phyloP scores from a whole-genome alignment of 768 basidiomycete species.

The Piloderma croceum region DNA sequence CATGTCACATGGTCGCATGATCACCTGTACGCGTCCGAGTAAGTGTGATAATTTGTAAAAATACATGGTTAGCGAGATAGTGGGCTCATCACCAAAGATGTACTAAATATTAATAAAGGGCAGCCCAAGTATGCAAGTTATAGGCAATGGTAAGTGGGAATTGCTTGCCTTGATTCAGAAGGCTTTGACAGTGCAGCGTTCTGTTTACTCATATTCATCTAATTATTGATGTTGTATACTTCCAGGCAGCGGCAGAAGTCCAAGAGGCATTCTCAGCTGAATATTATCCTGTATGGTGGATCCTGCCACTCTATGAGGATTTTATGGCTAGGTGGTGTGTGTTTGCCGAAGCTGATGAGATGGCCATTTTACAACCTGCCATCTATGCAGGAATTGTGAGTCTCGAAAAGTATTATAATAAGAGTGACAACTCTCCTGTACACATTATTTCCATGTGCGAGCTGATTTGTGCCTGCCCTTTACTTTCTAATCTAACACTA shows the following conservation, averaged over 20 bases:
- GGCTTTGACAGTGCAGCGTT: constrained; percentile 19
- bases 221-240: constrained; percentile 1
- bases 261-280: constrained; percentile 21
- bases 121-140: constrained; percentile 16
- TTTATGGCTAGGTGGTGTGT: constrained; percentile 16
- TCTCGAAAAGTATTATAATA: constrained; percentile 23
- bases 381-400: constrained; percentile 21
- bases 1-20: too few relatives aligned
- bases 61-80: too few relatives aligned
- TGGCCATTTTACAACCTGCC: constrained; percentile 11
- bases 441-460: constrained; percentile 24
- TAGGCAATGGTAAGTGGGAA: constrained; percentile 17
- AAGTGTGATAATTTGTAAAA: too few relatives aligned
- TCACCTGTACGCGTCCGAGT: too few relatives aligned
- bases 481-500: background rate
- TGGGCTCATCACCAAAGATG: too few relatives aligned
- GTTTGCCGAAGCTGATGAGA: constrained; percentile 13
- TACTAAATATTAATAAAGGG: constrained; percentile 24
- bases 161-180: constrained; percentile 19
- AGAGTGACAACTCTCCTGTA: constrained; percentile 16
- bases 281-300: constrained; percentile 17
- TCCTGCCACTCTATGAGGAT: constrained; percentile 23
- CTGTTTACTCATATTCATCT: constrained; percentile 1
- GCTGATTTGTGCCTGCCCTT: constrained; percentile 2
- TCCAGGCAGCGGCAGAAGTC: constrained; percentile 20